Evolutionary conservation across 768 basidiomycete species (phyloP), one percentile per base, ranked within the genome.

Genomic region (Russula dissimulans): DNA sequence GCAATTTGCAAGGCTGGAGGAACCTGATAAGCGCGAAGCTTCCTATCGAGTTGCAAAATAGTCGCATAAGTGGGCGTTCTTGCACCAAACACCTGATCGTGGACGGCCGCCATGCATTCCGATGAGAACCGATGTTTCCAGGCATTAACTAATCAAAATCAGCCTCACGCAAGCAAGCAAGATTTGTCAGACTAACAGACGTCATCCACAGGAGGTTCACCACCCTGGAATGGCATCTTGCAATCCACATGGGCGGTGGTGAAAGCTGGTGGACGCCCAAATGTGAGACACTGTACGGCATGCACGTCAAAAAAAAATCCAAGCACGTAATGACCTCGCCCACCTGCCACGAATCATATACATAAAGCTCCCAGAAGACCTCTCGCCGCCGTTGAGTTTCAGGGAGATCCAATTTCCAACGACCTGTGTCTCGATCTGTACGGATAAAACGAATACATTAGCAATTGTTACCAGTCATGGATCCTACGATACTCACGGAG

Each of bases 321-420:
- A 17, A 32, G 29, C 11, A 26, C 10, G 17, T 22, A 42, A 41
- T n/a, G 26, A 54, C 18, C 10, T 42, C 22, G 32, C 75, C 56
- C 65, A 82, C 86, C 81, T 85, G 84, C 82, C 82, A 85, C 1
- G 81, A 82, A 65, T 86, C 85, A 59, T 86, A 85, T 4, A 82
- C 82, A 64, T 81, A 75, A 29, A 85, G 69, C 62, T 86, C 85
- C 72, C 84, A 85, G 56, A 86, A 79, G 14, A 86, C 70, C 58
- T 79, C 78, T 18, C 84, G 77, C 56, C 85, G 75, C 67, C 78
- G 79, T 60, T 79, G 76, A 1, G 84, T 80, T 69, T 87, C 83
- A 54, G 75, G 75, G 17, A 74, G 61, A 54, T 80, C 75, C 15
- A 85, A 69, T 52, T 84, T 81, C 84, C 85, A 87, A 66, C 79